Percentiles rank a stretch among this genome's conserved stretches.
Conservation (phyloP, 1,139 yeast genomes). For the Yamadazyma dushanensis region DNA sequence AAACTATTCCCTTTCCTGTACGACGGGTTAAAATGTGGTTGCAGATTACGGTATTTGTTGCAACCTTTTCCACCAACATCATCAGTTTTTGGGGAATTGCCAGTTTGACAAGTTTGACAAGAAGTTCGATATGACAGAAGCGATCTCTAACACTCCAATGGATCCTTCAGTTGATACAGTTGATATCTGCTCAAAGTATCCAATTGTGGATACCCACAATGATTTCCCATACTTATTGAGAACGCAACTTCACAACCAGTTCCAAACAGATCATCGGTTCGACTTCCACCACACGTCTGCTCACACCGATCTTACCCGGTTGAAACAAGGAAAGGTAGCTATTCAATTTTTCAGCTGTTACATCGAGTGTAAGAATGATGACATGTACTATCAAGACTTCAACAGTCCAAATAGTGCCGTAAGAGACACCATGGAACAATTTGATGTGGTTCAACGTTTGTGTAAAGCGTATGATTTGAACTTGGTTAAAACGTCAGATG, state of each 20-base stretch:
- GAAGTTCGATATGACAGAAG: no score
- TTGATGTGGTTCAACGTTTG: conserved; percentile 49
- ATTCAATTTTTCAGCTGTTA: conserved; percentile 48
- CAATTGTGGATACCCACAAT: conserved; percentile 50
- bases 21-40: no score
- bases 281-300: conserved; percentile 34
- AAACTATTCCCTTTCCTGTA: no score
- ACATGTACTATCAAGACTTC: conserved; percentile 40
- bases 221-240: conserved; percentile 48
- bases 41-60: no score
- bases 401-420: conserved; percentile 41
- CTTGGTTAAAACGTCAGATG: conserved; percentile 37
- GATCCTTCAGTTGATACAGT: no score
- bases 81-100: no score
- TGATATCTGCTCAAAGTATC: conserved; percentile 17
- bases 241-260: conserved; percentile 42
- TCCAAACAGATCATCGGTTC: conserved; percentile 27
- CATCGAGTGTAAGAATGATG: conserved; percentile 43
- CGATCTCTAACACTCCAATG: no score
- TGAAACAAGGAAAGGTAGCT: conserved; percentile 42
- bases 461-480: conserved; percentile 38
- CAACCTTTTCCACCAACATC: no score
- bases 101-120: no score
- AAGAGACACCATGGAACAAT: conserved; percentile 53
- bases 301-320: conserved; percentile 41